Evolutionary conservation across 2,329 filamentous ascomycete species (phyloP), one percentile per base, ranked within the genome.

Genomic region (Fusarium odoratissimum): DNA sequence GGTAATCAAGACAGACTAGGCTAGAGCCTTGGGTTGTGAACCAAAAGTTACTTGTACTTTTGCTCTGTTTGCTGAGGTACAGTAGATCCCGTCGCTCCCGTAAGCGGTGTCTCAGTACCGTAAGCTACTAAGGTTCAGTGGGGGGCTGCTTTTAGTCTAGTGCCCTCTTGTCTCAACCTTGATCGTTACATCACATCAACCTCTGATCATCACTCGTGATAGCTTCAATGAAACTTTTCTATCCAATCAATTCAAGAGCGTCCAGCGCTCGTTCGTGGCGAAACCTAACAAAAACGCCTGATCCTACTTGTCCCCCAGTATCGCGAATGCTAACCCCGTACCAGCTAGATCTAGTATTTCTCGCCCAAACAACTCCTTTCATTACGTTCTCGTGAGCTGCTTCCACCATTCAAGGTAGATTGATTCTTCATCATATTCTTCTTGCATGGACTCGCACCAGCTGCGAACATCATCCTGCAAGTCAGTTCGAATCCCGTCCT

Each of bases 61-160:
- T 40, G 30, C 19, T 38, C 40, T 67, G 21, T 44, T 54, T 33
- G 51, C 35, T 49, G 23, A 6, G 14, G 14, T 62, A 61, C 48
- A 51, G 48, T 51, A 51, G 56, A 35, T 68, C 62, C 64, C 63
- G 63, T 49, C 30, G 25, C 44, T 61, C 46, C 64, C 56, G 55
- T 54, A 25, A 60, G 37, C 48, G n/a, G 30, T 41, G 49, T 21
- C 17, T 42, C 44, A 35, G 40, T 30, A 10, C 30, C 30, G 30
- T 30, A 11, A 30, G 30, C 9, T 30, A 30, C 25, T 46, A 28
- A 25, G 21, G 14, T 17, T 60, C 17, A 40, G 28, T 40, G 28
- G 41, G 48, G 48, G 21, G 17, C 35, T 44, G 28, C 35, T 35
- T 46, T 21, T 35, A 58, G 49, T 25, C 42, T 62, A 60, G 54